Evolutionary conservation across 768 basidiomycete genomes (phyloP).

Genomic region (Paxillus rubicundulus): DNA sequence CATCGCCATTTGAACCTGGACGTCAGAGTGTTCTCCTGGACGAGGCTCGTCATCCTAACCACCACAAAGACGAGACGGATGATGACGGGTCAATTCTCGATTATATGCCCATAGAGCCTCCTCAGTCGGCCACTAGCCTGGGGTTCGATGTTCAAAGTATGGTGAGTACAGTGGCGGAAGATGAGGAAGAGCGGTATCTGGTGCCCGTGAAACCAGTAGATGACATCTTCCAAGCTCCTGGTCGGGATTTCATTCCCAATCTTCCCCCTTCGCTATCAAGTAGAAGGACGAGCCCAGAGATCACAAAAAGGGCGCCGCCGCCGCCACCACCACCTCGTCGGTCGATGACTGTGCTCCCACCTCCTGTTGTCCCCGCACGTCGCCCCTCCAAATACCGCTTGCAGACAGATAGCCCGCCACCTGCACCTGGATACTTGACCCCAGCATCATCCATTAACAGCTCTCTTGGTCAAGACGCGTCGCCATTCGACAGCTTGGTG

Average conservation of each 20-base stretch:
- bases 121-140: conserved; percentile 20
- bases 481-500: conserved; percentile 64
- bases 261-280: conserved; percentile 17
- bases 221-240: conserved; percentile 24
- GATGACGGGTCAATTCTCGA: conserved; percentile 20
- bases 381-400: conserved; percentile 21
- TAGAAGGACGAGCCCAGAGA: conserved; percentile 25
- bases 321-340: conserved; percentile 69
- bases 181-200: conserved; percentile 42
- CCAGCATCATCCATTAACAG: conserved; percentile 37
- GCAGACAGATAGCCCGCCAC: conserved; percentile 13
- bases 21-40: conserved; percentile 7
- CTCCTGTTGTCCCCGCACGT: conserved; percentile 52
- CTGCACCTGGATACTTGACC: conserved; percentile 22
- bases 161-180: conserved; percentile 41
- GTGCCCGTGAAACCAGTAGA: conserved; percentile 28
- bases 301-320: conserved; percentile 45
- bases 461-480: conserved; percentile 41
- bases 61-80: conserved; percentile 21
- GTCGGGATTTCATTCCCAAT: conserved; percentile 6
- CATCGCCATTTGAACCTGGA: conserved; percentile 35
- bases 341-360: conserved; percentile 25
- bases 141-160: conserved; percentile 39
- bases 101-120: conserved; percentile 21
- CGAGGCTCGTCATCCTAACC: not conserved